Conservation (phyloP, 2,329 filamentous ascomycete genomes). For the Aspergillus sergii region DNA sequence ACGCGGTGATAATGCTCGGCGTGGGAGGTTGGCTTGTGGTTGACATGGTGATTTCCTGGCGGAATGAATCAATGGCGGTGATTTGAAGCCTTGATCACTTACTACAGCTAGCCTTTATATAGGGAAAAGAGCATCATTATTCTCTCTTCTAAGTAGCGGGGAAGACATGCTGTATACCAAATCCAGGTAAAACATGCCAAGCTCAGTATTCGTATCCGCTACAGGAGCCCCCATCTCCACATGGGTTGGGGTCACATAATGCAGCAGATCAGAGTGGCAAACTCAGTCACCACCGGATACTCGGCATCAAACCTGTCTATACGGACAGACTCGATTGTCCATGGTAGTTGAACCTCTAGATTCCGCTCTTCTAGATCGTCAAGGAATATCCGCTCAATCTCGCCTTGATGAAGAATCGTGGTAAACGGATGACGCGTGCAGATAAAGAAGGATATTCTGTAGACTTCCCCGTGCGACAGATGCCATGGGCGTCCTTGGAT, state of each 20-base stretch:
- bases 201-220: neutral
- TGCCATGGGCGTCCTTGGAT: no score
- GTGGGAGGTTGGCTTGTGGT: neutral
- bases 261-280: neutral
- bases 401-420: no score
- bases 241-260: slow-evolving; percentile 32
- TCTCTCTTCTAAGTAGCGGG: neutral
- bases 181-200: neutral
- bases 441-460: no score
- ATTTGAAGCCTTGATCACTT: neutral
- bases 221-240: neutral
- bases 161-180: neutral
- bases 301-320: no score
- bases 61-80: neutral
- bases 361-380: no score
- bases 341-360: no score
- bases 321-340: no score
- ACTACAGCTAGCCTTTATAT: neutral
- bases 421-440: no score
- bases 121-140: neutral
- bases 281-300: no score
- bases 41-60: neutral
- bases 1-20: neutral
- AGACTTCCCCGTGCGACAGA: no score
- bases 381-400: no score